Percentiles rank a stretch among this genome's conserved stretches.
Conservation (phyloP, 108 stramenopile species). For the Nitzschia inconspicua region DNA sequence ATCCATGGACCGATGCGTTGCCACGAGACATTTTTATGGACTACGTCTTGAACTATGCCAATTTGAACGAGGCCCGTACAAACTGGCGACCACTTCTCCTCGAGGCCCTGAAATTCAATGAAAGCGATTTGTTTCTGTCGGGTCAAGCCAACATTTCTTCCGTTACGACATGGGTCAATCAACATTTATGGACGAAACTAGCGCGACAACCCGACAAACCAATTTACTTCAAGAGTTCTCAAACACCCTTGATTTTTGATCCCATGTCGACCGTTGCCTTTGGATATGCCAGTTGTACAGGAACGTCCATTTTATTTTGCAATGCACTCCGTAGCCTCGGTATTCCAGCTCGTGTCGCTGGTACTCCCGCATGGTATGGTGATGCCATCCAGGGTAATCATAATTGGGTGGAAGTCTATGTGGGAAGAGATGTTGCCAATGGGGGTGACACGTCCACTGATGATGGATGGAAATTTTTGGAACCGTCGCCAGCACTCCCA, state of each 20-base stretch:
- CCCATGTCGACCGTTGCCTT: slow-evolving; percentile 82
- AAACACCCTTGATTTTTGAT: slow-evolving; percentile 87
- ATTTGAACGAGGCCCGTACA: slow-evolving; percentile 76
- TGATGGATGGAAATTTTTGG: slow-evolving; percentile 75
- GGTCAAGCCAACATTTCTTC: slow-evolving; percentile 24
- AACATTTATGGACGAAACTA: slow-evolving; percentile 53
- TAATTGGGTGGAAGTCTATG: slow-evolving; percentile 89
- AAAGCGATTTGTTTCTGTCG: slow-evolving; percentile 16
- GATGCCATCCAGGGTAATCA: slow-evolving; percentile 78
- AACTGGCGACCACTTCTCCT: slow-evolving; percentile 76
- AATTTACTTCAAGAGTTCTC: slow-evolving; percentile 57
- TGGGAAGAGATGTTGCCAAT: slow-evolving; percentile 2
- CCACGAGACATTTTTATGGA: slow-evolving; percentile 68
- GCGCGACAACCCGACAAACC: slow-evolving; percentile 28
- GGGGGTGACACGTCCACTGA: neutral
- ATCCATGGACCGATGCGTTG: slow-evolving; percentile 65
- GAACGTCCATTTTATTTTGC: slow-evolving; percentile 61
- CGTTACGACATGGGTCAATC: slow-evolving; percentile 63
- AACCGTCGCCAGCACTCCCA: slow-evolving; percentile 60
- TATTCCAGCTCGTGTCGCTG: slow-evolving; percentile 75
- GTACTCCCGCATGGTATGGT: slow-evolving; percentile 85
- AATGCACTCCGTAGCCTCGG: slow-evolving; percentile 71
- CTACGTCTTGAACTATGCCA: slow-evolving; percentile 80
- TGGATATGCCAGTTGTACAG: slow-evolving; percentile 84
- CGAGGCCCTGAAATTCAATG: slow-evolving; percentile 40